Evolutionary conservation across 805 yeast genomes (phyloP).

Genomic region (Isabelozyma gotoi): DNA sequence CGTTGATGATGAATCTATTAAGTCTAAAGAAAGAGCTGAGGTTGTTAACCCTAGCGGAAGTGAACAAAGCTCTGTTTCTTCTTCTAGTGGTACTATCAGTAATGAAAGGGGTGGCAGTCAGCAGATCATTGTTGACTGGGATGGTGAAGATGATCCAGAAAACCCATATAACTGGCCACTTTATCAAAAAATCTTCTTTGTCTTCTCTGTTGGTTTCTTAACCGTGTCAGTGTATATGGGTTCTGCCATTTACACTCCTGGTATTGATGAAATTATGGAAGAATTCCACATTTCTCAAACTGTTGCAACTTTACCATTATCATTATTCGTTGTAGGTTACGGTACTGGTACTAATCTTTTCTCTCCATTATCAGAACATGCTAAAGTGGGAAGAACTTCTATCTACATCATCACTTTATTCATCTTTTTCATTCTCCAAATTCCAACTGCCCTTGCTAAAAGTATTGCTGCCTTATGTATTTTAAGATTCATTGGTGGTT

Average conservation of each 20-base stretch:
- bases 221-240: slow-evolving; percentile 56
- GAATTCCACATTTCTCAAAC: slow-evolving; percentile 46
- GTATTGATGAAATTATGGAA: slow-evolving; percentile 40
- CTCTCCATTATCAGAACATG: slow-evolving; percentile 59
- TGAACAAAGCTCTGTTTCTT: background rate
- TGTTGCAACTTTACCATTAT: slow-evolving; percentile 50
- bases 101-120: slow-evolving; percentile 1
- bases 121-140: slow-evolving; percentile 23
- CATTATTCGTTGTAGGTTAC: slow-evolving; percentile 58
- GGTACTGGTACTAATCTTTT: slow-evolving; percentile 61
- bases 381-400: slow-evolving; percentile 51
- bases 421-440: slow-evolving; percentile 50
- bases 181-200: slow-evolving; percentile 35
- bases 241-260: slow-evolving; percentile 56
- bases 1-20: slow-evolving; percentile 4
- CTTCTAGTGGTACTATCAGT: slow-evolving; percentile 2
- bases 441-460: slow-evolving; percentile 52
- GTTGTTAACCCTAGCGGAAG: slow-evolving; percentile 2
- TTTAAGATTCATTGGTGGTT: slow-evolving; percentile 52
- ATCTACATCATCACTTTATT: slow-evolving; percentile 48
- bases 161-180: slow-evolving; percentile 59
- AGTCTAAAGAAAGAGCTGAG: slow-evolving; percentile 5
- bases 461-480: slow-evolving; percentile 52
- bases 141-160: slow-evolving; percentile 51
- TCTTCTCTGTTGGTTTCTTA: slow-evolving; percentile 41